Base-by-base conservation (phyloP, 805 yeast genomes). In the Zygosaccharomyces siamensis region DNA sequence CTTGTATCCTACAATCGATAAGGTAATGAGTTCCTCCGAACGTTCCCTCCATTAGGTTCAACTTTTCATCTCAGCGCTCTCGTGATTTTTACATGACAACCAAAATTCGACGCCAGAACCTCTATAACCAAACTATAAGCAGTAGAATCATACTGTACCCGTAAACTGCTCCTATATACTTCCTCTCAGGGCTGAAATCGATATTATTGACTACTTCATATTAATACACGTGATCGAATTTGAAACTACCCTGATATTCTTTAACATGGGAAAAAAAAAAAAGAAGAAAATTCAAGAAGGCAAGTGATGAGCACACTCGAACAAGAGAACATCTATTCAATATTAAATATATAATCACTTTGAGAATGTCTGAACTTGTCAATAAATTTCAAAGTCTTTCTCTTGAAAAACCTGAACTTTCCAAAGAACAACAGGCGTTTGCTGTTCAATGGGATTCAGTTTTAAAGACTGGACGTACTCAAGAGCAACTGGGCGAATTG, bases 371-470 rank as follows among this genome's bases (percentile, higher is more conserved):
- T 53, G 67, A 61, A 41, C 51, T 67, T 48, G 43, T 61, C 38
- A 51, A 54, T 33, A 64, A 59, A 40, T 67, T 66, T 46, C 52
- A 59, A 39, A 41, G 58, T 16, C 47, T 66, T 33, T 51, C 63
- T 35, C 54, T 65, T 36, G 56, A 64, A 14, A 53, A 60, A 23
- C 60, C 70, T 36, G 50, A 70, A 18, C 58, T 72, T 37, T 54
- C 68, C 35, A 60, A 61, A 21, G 76, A 79, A 67, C 86, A 84
- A 71, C 73, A 76, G 61, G 96, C 96, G 20, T 74, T 83, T 56
- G 75, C 78, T 54, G 77, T 89, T 30, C 96, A 90, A 70, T 86
- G 92, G 84, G 74, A 75, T 50, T 82, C 95, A 4, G 74, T 89
- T 45, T 75, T 90, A n/a, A 67, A 72, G 49, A 53, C 64, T 27